phyloP scores from a whole-genome alignment of 495 filamentous ascomycete species.

The Xylaria bambusicola region DNA sequence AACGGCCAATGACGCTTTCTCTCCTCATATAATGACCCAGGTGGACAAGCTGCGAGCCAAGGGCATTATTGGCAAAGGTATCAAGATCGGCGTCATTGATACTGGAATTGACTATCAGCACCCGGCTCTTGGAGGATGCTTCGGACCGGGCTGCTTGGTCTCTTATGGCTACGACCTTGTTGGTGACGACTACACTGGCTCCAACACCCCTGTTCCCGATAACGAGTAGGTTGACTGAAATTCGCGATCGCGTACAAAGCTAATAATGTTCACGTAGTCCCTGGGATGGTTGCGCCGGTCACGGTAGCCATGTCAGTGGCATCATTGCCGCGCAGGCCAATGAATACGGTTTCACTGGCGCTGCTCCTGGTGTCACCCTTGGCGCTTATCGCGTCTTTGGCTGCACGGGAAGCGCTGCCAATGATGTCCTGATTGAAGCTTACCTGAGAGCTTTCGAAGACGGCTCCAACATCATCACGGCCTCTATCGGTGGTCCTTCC shows the following conservation, averaged over 20 bases:
- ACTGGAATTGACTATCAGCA: slow-evolving; percentile 59
- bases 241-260: slow-evolving; percentile 23
- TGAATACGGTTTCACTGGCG: slow-evolving; percentile 56
- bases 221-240: slow-evolving; percentile 29
- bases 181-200: slow-evolving; percentile 51
- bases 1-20: slow-evolving; percentile 40
- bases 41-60: slow-evolving; percentile 49
- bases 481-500: slow-evolving; percentile 56
- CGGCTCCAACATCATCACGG: slow-evolving; percentile 61
- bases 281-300: slow-evolving; percentile 46
- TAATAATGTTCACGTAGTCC: slow-evolving; percentile 22
- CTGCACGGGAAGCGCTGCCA: slow-evolving; percentile 47
- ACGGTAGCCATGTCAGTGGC: slow-evolving; percentile 54
- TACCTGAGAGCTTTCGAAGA: slow-evolving; percentile 59
- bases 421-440: slow-evolving; percentile 57
- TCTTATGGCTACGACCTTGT: slow-evolving; percentile 56
- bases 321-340: slow-evolving; percentile 57
- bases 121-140: slow-evolving; percentile 60
- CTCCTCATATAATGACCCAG: slow-evolving; percentile 50
- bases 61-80: slow-evolving; percentile 46
- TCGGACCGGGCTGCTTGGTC: slow-evolving; percentile 55
- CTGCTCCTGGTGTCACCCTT: slow-evolving; percentile 55
- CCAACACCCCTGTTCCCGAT: slow-evolving; percentile 46
- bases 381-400: slow-evolving; percentile 59
- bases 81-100: slow-evolving; percentile 53